Evolutionary conservation across 2,329 filamentous ascomycete species (phyloP), one percentile per base, ranked within the genome.

Genomic region (Mollisiaceae sp.): DNA sequence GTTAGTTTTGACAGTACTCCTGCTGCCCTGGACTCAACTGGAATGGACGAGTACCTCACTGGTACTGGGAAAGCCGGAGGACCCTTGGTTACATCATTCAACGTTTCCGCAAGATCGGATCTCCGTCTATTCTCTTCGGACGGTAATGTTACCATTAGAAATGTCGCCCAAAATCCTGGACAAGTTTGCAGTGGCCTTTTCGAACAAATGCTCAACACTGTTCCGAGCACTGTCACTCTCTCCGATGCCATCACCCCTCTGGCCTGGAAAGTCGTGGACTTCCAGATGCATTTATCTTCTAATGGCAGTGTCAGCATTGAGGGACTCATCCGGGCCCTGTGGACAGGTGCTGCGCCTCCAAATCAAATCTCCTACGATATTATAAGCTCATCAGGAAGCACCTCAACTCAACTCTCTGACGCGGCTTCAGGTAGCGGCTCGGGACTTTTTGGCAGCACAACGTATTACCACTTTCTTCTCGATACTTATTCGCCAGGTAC

Each of bases 21-120:
- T 3, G 78, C 79, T 24, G 72, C 69, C 9, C 87, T 86, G 63
- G 86, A 88, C 72, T 84, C 83, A 70, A 82, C 78, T 54, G 77
- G 87, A 20, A 82, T 85, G n/a, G 70, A 76, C 5, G 78, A 84
- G 59, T 82, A 81, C 24, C 76, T 82, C 62, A 85, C 88, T 67
- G 76, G 79, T 1, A 84, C 81, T 1, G 77, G 77, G 2, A 78
- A 79, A n/a, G 83, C 85, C 64, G 69, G 69, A 2, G 69, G 69
- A 22, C 83, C 85, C 2, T 77, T 89, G n/a, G 69, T 70, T 22
- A 65, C 61, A 14, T 39, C 59, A 9, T 35, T 62, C 6, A 63
- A 67, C n/a, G 55, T 47, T 11, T 58, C 62, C 18, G 59, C 61
- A 18, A 55, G 65, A 3, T 68, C 68, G 12, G 68, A 70, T n/a